Conservation (phyloP, 2,329 filamentous ascomycete species). For the Acrodontium crateriforme region DNA sequence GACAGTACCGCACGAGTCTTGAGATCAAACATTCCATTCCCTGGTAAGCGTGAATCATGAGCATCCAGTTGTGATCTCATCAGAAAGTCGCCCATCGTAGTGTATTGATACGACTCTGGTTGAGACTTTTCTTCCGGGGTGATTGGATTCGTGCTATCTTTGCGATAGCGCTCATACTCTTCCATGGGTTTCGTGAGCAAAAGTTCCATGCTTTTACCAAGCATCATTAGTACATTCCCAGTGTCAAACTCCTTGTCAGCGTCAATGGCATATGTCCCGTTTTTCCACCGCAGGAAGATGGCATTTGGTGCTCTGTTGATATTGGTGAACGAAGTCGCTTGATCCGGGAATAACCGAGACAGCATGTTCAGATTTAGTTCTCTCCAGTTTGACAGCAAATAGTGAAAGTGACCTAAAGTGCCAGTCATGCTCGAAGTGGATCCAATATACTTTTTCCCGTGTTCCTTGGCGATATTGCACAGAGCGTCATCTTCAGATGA, state of each 20-base stretch:
- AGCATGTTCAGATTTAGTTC: constrained; percentile 51
- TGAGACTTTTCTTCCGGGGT: constrained; percentile 57
- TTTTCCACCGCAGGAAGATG: constrained; percentile 66
- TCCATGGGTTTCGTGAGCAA: constrained; percentile 70
- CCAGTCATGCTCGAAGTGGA: constrained; percentile 96
- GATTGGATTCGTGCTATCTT: constrained; percentile 51
- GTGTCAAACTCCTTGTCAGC: constrained; percentile 84
- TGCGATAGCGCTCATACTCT: constrained; percentile 75
- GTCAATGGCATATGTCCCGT: constrained; percentile 87
- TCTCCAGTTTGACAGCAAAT: constrained; percentile 73
- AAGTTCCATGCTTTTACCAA: constrained; percentile 95
- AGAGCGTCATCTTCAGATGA: constrained; percentile 72
- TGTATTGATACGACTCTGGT: constrained; percentile 76
- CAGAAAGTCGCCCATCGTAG: constrained; percentile 71
- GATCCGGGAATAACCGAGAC: constrained; percentile 48
- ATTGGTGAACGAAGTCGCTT: constrained; percentile 53
- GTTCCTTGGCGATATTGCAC: constrained; percentile 49
- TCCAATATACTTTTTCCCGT: constrained; percentile 70
- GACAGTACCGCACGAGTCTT: constrained; percentile 88
- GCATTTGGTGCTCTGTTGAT: constrained; percentile 62
- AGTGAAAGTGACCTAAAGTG: constrained; percentile 82
- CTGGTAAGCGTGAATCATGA: constrained; percentile 70
- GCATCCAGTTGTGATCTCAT: constrained; percentile 94
- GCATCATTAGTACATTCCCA: constrained; percentile 75
- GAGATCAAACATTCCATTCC: constrained; percentile 86